phyloP scores from a whole-genome alignment of 2,329 filamentous ascomycete species.

The Didymella arachidicola region DNA sequence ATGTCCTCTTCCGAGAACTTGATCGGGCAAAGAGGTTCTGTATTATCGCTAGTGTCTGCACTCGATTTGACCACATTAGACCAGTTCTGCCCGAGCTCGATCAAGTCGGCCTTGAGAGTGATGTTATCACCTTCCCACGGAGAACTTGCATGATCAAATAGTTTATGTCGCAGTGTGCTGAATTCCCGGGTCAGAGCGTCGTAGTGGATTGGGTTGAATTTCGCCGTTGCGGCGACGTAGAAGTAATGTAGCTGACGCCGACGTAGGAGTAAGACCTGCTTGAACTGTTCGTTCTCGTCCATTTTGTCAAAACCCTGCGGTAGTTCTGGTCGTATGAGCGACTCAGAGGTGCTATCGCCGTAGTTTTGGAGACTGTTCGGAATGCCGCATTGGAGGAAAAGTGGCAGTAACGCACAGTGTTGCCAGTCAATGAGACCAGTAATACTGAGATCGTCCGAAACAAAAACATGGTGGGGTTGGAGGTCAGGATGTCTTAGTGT shows the following conservation, averaged over 20 bases:
- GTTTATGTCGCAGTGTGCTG: conserved; percentile 33
- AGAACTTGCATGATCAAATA: conserved; percentile 36
- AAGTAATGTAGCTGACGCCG: conserved; percentile 42
- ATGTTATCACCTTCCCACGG: conserved; percentile 45
- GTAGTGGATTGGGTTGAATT: conserved; percentile 39
- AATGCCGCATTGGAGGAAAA: conserved; percentile 50
- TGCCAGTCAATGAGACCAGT: conserved; percentile 55
- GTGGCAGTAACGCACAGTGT: conserved; percentile 48
- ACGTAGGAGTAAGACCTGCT: conserved; percentile 39
- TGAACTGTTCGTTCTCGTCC: conserved; percentile 31
- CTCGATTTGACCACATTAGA: conserved; percentile 15
- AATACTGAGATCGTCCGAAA: conserved; percentile 44
- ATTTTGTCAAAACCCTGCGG: conserved; percentile 35
- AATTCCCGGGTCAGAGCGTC: conserved; percentile 33
- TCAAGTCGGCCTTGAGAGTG: conserved; percentile 38
- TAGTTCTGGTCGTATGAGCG: conserved; percentile 31
- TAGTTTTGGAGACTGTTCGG: conserved; percentile 54
- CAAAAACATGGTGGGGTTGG: conserved; percentile 39
- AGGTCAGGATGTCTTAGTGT: conserved; percentile 48
- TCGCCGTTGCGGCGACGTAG: conserved; percentile 36
- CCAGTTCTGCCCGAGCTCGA: conserved; percentile 34
- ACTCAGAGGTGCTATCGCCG: conserved; percentile 41
- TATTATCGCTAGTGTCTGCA: conserved; percentile 10
- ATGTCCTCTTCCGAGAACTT: conserved; percentile 32
- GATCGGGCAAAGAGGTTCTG: conserved; percentile 32